Evolutionary conservation across 257 asterid species (phyloP), one percentile per base, ranked within the genome.

Genomic region (Nicotiana knightiana): DNA sequence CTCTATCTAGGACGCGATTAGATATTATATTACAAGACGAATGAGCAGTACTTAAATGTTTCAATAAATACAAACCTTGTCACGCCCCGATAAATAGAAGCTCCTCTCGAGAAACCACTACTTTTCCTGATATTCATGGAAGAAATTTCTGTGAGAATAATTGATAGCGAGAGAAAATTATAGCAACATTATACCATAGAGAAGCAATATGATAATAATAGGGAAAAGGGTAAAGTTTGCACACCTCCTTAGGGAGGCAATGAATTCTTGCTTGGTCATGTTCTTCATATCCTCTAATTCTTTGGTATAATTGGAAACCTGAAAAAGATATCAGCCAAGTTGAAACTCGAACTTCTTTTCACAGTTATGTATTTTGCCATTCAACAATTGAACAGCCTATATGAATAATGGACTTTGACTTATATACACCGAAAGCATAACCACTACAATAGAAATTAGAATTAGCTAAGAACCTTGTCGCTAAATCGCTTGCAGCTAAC

Each of bases 161-260:
- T 28, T 5, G 0, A 48, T 6, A 7, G 53, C 53, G 2, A 46
- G 11, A 8, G 9, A 6, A 46, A 46, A 46, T 10, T 46, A 46
- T 1, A 46, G 11, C 53, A 46, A 46, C 53, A 6, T 46, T 46
- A 48, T 51, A 51, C 26, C 1, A 26, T 26, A 75, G 6, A 54
- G 5, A 4, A 51, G 26, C 5, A 46, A 51, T 4, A 28, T 9
- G 7, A 51, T 4, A 0, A 75, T 32, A 73, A 48, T 26, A 26
- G 1, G 26, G 9, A 0, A 15, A 46, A 26, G 1, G 28, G 43
- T 6, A 28, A 75, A 75, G 28, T 4, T 10, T 5, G 35, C 65
- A 82, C 18, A 94, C 98, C 98, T 91, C 85, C 98, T 89, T 39
- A 95, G 93, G 1, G 98, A 91, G 55, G 98, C 98, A 30, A 95